These are phyloP conservation scores for Blastobotrys terrestris DNA, from an alignment of 805 yeast genomes.

Conservation along the genomic window DNA sequence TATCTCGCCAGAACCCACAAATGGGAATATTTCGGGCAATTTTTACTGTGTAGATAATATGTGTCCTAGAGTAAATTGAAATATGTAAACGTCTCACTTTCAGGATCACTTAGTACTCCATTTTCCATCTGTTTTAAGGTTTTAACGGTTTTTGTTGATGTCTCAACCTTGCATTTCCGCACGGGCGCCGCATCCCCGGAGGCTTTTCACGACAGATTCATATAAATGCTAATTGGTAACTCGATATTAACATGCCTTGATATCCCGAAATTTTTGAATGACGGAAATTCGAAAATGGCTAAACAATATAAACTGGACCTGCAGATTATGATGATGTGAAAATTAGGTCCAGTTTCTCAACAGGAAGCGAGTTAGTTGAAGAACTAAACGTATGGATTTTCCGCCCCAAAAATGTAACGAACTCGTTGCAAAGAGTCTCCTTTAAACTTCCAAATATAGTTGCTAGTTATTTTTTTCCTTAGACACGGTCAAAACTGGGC, in stretches of 20 bases:
- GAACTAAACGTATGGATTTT: too few species aligned
- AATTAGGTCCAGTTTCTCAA: not conserved
- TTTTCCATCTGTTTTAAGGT: not conserved
- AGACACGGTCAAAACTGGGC: too few species aligned
- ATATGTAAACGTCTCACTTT: too few species aligned
- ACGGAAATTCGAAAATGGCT: not conserved
- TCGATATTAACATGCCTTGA: not conserved
- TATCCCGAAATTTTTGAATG: not conserved
- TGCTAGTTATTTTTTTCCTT: too few species aligned
- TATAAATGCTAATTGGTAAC: not conserved
- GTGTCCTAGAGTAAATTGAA: too few species aligned
- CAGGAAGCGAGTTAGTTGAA: not conserved
- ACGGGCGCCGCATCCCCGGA: not conserved
- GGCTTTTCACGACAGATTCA: not conserved
- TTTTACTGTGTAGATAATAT: not conserved
- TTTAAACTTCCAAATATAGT: too few species aligned
- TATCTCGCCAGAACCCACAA: too few species aligned
- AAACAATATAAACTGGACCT: not conserved
- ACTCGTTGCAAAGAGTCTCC: too few species aligned
- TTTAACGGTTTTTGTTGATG: not conserved
- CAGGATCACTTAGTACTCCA: too few species aligned
- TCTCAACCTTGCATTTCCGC: not conserved
- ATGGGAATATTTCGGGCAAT: too few species aligned
- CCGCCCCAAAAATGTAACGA: too few species aligned
- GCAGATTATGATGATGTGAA: not conserved